A percentile compares a stretch with the other conserved stretches of the same genome.
These are phyloP conservation scores for Fusarium sp. DNA, from an alignment of 2,329 filamentous ascomycete species.

Conservation along the genomic window DNA sequence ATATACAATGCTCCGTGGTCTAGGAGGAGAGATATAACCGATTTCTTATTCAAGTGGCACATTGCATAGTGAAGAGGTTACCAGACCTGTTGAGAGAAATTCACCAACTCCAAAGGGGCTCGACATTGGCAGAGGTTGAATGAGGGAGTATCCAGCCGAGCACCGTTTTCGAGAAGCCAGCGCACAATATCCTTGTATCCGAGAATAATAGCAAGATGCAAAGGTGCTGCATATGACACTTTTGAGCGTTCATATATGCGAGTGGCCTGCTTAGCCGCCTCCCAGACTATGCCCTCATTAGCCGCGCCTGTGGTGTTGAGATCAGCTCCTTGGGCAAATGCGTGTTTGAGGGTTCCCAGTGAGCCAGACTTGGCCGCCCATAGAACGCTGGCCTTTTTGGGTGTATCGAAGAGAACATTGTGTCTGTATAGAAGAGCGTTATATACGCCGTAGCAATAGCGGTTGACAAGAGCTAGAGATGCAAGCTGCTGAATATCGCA, in stretches of 20 bases:
- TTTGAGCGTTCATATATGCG: too few relatives aligned
- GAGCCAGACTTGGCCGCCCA: constrained; percentile 14
- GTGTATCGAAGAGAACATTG: constrained; percentile 13
- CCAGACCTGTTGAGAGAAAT: neutral
- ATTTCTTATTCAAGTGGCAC: neutral
- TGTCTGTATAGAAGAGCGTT: constrained; percentile 11
- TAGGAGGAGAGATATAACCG: constrained; percentile 2
- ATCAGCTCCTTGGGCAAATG: constrained; percentile 9
- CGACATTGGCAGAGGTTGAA: neutral
- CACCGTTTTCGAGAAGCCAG: constrained; percentile 25
- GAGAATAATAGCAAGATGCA: constrained; percentile 5
- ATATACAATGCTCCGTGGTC: constrained; percentile 6
- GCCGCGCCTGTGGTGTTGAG: neutral
- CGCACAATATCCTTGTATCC: constrained; percentile 10
- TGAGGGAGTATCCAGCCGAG: neutral
- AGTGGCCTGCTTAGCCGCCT: neutral
- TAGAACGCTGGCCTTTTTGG: neutral
- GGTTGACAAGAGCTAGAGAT: constrained; percentile 1
- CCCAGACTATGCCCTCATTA: neutral
- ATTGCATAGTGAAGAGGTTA: constrained; percentile 25
- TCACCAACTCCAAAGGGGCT: neutral
- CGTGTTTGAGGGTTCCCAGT: constrained; percentile 6
- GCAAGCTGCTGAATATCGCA: constrained; percentile 5
- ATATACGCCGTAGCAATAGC: constrained; percentile 2
- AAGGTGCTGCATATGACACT: neutral